Percentiles rank a stretch among this genome's conserved stretches.
These are phyloP conservation scores for Isatis lusitanica DNA, from an alignment of 441 rosid species.

Conservation along the genomic window DNA sequence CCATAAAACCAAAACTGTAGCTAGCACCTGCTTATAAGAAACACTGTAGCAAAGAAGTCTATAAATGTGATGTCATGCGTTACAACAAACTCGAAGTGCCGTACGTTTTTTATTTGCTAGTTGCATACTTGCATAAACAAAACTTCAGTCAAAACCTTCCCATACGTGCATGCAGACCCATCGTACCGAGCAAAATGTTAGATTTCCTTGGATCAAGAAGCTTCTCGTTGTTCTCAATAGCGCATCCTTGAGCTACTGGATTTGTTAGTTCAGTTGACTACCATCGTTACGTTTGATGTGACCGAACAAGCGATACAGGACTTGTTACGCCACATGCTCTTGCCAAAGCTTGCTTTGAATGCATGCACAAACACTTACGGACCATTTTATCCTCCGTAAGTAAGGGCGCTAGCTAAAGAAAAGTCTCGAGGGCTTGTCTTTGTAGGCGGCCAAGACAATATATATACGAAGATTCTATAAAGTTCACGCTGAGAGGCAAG, in stretches of 20 bases:
- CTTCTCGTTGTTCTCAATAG: too few relatives aligned
- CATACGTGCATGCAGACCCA: background rate
- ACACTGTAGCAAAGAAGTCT: background rate
- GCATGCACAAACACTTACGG: background rate
- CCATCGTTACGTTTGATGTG: background rate
- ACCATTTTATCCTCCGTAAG: background rate
- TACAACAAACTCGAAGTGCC: background rate
- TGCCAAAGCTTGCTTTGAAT: background rate
- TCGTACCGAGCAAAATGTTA: background rate
- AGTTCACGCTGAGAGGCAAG: background rate
- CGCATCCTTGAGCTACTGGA: background rate
- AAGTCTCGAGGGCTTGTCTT: background rate
- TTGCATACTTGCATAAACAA: background rate
- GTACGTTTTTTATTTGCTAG: background rate
- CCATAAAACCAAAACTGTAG: background rate
- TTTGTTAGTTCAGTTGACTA: background rate
- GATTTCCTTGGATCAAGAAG: background rate
- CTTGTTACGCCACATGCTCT: background rate
- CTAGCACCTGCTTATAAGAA: background rate
- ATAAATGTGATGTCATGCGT: background rate
- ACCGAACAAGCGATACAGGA: background rate
- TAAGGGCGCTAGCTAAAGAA: background rate
- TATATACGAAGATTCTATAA: background rate
- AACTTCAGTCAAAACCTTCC: background rate
- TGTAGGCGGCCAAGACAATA: background rate